Conservation (phyloP, 164 flowering plant genomes). For the Vitis labrusca region DNA sequence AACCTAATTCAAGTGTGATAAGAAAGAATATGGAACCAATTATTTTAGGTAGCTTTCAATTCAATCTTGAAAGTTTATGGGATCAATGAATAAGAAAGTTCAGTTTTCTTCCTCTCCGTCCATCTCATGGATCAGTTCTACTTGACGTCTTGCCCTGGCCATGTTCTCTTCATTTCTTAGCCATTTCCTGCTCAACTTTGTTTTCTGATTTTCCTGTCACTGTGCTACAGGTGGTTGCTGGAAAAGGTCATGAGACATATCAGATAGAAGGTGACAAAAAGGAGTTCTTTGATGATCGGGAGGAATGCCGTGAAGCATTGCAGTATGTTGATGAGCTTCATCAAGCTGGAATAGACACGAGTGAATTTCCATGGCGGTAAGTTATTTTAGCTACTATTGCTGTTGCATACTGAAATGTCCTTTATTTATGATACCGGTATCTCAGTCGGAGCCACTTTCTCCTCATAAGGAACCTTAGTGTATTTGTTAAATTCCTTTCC, state of each 20-base stretch:
- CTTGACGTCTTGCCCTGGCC: too few relatives aligned
- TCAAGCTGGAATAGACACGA: constrained; percentile 95
- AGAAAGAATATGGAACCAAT: background rate
- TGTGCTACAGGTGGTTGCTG: constrained; percentile 81
- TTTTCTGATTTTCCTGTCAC: background rate
- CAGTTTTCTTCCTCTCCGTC: too few relatives aligned
- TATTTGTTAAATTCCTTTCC: background rate
- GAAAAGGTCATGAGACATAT: constrained; percentile 91
- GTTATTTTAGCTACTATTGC: background rate
- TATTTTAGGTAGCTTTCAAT: background rate
- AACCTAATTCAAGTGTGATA: background rate
- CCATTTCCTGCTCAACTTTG: background rate
- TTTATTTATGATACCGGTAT: background rate
- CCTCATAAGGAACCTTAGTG: background rate
- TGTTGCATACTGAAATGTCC: background rate
- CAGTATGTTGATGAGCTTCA: constrained; percentile 97
- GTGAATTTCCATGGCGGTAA: constrained; percentile 98
- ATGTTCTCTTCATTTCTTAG: background rate
- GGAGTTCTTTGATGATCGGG: constrained; percentile 94
- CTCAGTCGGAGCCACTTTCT: background rate
- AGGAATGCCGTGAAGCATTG: constrained; percentile 94
- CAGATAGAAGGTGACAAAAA: constrained; percentile 82
- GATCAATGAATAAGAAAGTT: background rate
- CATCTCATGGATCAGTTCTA: too few relatives aligned
- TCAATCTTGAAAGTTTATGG: background rate